Conservation (phyloP, 148 eudicot genomes). For the Rheum nobile region DNA sequence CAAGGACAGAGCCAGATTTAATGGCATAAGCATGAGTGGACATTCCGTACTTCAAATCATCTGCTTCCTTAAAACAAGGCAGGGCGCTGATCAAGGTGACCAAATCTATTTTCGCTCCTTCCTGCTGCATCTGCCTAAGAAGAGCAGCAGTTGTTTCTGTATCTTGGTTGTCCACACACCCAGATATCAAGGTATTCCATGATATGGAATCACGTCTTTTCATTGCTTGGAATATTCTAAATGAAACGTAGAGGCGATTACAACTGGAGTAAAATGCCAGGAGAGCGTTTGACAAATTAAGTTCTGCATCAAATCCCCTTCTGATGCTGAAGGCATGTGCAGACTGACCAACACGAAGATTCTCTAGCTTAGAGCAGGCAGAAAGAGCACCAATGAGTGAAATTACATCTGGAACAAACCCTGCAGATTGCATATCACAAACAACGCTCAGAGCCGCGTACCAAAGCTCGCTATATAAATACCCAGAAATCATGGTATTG, state of each 20-base stretch:
- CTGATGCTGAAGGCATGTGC: conserved; percentile 48
- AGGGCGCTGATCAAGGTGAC: conserved; percentile 49
- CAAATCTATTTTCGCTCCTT: conserved; percentile 34
- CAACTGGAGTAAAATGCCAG: conserved; percentile 50
- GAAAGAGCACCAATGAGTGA: conserved; percentile 43
- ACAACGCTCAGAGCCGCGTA: conserved; percentile 25
- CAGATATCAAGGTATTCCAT: conserved; percentile 68
- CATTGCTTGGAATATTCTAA: conserved; percentile 35
- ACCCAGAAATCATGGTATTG: conserved; percentile 63
- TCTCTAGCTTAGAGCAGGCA: conserved; percentile 40
- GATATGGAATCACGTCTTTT: conserved; percentile 30
- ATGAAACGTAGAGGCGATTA: conserved; percentile 17
- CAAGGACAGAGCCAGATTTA: conserved; percentile 26
- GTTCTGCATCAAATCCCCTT: conserved; percentile 30
- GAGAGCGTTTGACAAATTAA: conserved; percentile 41
- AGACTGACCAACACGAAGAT: conserved; percentile 43
- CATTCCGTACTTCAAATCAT: conserved; percentile 31
- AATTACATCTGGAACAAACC: conserved; percentile 37
- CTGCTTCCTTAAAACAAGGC: conserved; percentile 24
- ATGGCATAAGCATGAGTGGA: conserved; percentile 40
- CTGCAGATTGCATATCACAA: conserved; percentile 33
- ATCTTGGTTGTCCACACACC: conserved; percentile 40
- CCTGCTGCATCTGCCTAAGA: conserved; percentile 43
- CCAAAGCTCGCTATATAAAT: conserved; percentile 27
- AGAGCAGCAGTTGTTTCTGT: conserved; percentile 15